A percentile compares a stretch with the other conserved stretches of the same genome.
phyloP scores from a whole-genome alignment of 768 basidiomycete species.

The Kwoniella europaea region DNA sequence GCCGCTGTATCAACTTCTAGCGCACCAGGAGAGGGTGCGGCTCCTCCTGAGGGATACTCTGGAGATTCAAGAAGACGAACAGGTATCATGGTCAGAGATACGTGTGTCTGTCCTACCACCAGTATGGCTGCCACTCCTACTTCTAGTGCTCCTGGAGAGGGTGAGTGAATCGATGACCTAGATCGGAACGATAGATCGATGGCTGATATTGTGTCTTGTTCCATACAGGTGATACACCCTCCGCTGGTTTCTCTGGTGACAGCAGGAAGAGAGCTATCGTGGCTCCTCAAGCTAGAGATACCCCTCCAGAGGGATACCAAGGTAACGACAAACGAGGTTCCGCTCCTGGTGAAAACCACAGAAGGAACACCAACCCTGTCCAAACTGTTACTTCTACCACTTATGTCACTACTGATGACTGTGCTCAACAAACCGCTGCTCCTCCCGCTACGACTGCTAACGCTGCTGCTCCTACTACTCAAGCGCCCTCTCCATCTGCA shows the following conservation, averaged over 20 bases:
- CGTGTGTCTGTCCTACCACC: constrained; percentile 14
- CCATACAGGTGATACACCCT: constrained; percentile 3
- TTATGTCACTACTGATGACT: constrained; percentile 14
- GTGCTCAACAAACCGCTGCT: constrained; percentile 10
- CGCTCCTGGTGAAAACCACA: constrained; percentile 6
- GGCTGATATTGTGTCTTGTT: background rate
- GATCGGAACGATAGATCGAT: background rate
- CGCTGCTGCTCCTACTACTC: background rate
- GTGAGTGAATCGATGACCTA: background rate
- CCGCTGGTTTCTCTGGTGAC: constrained; percentile 7
- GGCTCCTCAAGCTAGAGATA: background rate
- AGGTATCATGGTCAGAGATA: constrained; percentile 9
- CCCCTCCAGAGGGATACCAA: background rate
- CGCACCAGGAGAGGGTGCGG: constrained; percentile 10
- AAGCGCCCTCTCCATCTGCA: constrained; percentile 1
- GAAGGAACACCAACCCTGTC: background rate
- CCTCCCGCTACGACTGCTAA: background rate
- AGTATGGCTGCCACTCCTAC: background rate
- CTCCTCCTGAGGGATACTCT: background rate
- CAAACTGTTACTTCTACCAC: constrained; percentile 17
- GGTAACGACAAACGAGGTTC: background rate
- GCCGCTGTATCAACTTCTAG: background rate
- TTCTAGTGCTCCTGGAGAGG: constrained; percentile 1
- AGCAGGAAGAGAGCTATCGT: no score
- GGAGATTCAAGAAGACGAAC: background rate